Conservation (phyloP, 179 eudicot species). For the Kewa caespitosa region DNA sequence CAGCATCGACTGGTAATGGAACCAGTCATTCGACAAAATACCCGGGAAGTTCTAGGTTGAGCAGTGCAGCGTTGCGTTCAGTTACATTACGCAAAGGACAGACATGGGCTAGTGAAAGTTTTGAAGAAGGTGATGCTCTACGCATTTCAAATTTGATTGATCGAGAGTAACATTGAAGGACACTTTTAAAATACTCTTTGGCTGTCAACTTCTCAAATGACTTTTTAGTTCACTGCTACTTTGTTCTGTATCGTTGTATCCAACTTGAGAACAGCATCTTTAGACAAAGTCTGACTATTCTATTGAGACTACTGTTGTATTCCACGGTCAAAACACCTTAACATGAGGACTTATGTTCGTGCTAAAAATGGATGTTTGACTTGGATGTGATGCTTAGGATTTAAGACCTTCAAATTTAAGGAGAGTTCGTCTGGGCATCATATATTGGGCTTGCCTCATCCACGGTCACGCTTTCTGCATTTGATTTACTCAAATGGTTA, state of each 20-base stretch:
- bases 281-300: neutral
- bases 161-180: neutral
- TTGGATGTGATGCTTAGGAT: neutral
- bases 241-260: neutral
- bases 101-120: constrained; percentile 60
- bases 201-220: no score
- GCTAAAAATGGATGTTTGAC: neutral
- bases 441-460: neutral
- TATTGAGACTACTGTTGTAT: neutral
- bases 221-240: neutral
- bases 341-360: neutral
- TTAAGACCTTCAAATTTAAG: neutral
- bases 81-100: constrained; percentile 74
- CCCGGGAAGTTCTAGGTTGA: constrained; percentile 63
- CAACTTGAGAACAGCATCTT: neutral
- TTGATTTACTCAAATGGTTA: constrained; percentile 3
- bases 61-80: constrained; percentile 65
- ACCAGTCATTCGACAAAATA: constrained; percentile 65
- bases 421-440: neutral
- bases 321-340: neutral
- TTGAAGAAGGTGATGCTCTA: constrained; percentile 69
- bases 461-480: neutral
- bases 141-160: neutral
- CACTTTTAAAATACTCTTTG: no score
- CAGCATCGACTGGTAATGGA: constrained; percentile 70